Base-by-base conservation (phyloP, 2,329 filamentous ascomycete species). In the Shiraia sp. region DNA sequence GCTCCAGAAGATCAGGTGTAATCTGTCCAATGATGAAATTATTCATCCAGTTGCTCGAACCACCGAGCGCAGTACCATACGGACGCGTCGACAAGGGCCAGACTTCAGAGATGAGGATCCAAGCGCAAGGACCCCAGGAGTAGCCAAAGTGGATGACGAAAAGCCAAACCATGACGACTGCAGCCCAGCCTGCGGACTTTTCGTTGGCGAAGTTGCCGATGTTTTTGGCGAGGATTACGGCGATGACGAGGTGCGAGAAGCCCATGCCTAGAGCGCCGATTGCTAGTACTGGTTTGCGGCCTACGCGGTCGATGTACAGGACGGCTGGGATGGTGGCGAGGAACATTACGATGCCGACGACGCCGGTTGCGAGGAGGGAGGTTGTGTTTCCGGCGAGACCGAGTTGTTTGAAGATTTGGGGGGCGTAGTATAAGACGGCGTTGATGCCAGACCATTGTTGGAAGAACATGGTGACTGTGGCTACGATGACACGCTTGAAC, bases 71-170 rank as follows among this genome's bases (percentile, higher is more conserved):
- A 10, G 87, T 85, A 28, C 86, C 87, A 45, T 89, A 87, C 1
- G 87, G 79, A 6, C 60, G 78, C 8, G 82, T 82, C 43, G 79
- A 83, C 4, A 89, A 69, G 0, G 86, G 87, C 82, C 84, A 90
- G 29, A 90, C 81, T 68, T 90, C 87, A 2, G 85, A 80, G 1
- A 88, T 79, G 40, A 90, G 76, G 46, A 88, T 87, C 87, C 87
- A 90, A 0, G 83, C 79, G 55, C 82, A 85, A 2, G 86, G 86
- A 0, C 86, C 85, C 86, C 86, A 90, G 0, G 79, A 83, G 62
- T 88, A 89, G 22, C 84, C 87, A 57, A 90, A 90, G 66, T 87
- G 80, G 22, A 88, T 73, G 19, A 88, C 82, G 51, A 87, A 90
- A 0, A 90, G 74, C 86, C 86, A 90, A 7, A 87, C 81, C 79